Evolutionary conservation across 345 rosid species (phyloP).

Genomic region (Mangifera indica): DNA sequence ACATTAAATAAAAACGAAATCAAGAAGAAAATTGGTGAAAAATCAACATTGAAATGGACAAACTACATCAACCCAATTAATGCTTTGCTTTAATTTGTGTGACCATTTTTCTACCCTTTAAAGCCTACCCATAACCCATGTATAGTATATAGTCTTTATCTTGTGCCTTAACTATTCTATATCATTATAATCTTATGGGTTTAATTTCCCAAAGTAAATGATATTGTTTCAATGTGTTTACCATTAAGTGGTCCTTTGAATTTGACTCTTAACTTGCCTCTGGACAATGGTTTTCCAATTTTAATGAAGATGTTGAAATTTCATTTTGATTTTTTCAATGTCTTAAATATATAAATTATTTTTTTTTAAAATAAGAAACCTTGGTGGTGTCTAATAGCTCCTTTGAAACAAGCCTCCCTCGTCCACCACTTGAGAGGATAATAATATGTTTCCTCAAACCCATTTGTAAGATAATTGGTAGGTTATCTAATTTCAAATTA

Average conservation of each 20-base stretch:
- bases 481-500: no score
- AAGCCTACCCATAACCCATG: background rate
- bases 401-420: no score
- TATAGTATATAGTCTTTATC: background rate
- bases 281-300: background rate
- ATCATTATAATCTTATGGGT: no score
- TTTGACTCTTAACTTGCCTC: background rate
- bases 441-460: no score
- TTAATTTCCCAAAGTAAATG: background rate
- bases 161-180: background rate
- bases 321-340: no score
- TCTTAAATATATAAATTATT: no score
- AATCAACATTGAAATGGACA: slow-evolving; percentile 24
- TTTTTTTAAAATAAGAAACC: no score
- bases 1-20: background rate
- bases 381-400: no score
- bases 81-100: no score
- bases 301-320: background rate
- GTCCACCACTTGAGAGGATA: no score
- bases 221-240: background rate
- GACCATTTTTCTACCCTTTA: no score
- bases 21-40: slow-evolving; percentile 20
- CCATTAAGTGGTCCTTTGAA: background rate
- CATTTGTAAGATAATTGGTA: no score
- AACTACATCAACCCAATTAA: background rate